Evolutionary conservation across 305 asterid species (phyloP).

Genomic region (Fraxinus nigra): DNA sequence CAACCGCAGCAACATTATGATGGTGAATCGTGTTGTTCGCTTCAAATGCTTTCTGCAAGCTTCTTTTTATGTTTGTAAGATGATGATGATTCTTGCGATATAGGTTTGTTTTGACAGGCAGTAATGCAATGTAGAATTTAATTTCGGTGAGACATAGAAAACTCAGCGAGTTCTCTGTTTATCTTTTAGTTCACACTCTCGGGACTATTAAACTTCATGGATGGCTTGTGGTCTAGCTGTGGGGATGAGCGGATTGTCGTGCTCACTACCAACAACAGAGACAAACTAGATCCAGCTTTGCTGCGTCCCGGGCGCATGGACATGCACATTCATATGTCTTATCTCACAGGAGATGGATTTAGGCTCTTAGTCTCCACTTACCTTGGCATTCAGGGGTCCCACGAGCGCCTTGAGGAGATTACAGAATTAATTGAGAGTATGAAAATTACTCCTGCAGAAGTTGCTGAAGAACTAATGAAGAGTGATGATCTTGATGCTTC

Average conservation of each 20-base stretch:
- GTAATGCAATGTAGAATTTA: not conserved
- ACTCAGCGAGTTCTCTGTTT: not conserved
- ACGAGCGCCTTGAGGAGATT: constrained; percentile 30
- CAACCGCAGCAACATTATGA: no score
- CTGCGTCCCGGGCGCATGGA: constrained; percentile 76
- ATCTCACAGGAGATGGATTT: constrained; percentile 49
- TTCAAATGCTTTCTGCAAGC: no score
- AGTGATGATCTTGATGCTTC: constrained; percentile 33
- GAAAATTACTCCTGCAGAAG: constrained; percentile 44
- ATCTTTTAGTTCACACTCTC: constrained; percentile 49
- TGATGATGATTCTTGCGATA: no score
- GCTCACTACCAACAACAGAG: constrained; percentile 64
- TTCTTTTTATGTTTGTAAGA: no score
- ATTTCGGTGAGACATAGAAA: no score
- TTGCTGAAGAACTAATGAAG: constrained; percentile 49
- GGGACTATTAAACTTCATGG: constrained; percentile 65
- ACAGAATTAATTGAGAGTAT: constrained; percentile 23
- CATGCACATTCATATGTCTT: constrained; percentile 71
- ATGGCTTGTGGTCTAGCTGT: constrained; percentile 76
- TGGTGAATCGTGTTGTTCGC: no score
- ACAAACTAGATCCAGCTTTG: constrained; percentile 61
- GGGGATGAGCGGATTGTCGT: constrained; percentile 69
- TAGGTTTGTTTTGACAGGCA: no score
- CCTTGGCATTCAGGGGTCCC: constrained; percentile 23
- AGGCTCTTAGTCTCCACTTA: constrained; percentile 50